phyloP scores from a whole-genome alignment of 257 asterid genomes.

The Verbena officinalis region DNA sequence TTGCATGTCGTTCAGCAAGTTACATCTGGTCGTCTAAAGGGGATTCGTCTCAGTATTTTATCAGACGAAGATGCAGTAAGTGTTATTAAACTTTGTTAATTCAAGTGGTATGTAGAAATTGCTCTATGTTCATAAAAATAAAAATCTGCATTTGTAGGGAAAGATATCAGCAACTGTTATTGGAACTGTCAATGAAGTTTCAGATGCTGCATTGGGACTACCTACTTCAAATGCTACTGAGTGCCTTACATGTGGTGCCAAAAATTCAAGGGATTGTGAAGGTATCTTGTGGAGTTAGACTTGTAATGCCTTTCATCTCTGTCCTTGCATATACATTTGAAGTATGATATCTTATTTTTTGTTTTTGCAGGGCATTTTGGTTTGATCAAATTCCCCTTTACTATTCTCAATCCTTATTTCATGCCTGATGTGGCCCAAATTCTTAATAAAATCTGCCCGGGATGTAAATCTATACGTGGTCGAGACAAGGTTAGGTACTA shows the following conservation, averaged over 20 bases:
- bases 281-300: constrained; percentile 48
- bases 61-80: constrained; percentile 88
- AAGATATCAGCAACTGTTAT: constrained; percentile 51
- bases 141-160: constrained; percentile 49
- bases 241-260: constrained; percentile 84
- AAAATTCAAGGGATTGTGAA: constrained; percentile 67
- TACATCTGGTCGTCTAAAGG: constrained; percentile 51
- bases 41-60: constrained; percentile 60
- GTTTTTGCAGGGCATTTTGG: constrained; percentile 93
- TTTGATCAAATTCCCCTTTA: constrained; percentile 63
- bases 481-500: constrained; percentile 76
- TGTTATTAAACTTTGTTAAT: constrained; percentile 21
- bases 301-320: constrained; percentile 26
- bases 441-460: constrained; percentile 87
- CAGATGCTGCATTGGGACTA: constrained; percentile 83
- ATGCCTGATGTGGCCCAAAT: constrained; percentile 72
- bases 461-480: constrained; percentile 59
- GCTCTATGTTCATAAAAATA: constrained; percentile 25
- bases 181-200: constrained; percentile 67
- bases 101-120: constrained; percentile 9
- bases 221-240: constrained; percentile 57
- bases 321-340: constrained; percentile 19
- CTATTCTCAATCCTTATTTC: constrained; percentile 79
- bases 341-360: constrained; percentile 15
- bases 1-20: constrained; percentile 46